Conservation (phyloP, 2,329 filamentous ascomycete species). For the Arthrobotrys conoides region DNA sequence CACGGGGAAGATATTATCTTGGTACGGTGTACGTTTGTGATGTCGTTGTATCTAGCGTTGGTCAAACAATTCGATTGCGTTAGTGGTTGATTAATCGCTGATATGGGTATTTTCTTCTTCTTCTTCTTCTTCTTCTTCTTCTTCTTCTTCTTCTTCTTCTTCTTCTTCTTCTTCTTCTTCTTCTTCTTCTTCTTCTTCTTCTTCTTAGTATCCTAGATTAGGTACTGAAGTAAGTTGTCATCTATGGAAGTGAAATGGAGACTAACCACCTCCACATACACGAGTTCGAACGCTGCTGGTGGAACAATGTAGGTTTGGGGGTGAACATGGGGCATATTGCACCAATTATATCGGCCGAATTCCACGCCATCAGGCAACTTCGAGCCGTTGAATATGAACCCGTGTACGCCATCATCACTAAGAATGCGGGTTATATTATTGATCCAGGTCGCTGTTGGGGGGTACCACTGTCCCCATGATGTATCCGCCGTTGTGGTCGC, state of each 20-base stretch:
- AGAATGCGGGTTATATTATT: conserved; percentile 76
- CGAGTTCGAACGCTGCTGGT: conserved; percentile 73
- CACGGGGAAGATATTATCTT: conserved; percentile 80
- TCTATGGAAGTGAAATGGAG: conserved; percentile 26
- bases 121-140: no score
- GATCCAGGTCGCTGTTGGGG: conserved; percentile 72
- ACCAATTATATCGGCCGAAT: conserved; percentile 82
- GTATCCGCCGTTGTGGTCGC: background rate
- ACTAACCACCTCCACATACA: conserved; percentile 78
- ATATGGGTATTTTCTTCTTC: no score
- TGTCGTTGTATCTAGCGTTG: conserved; percentile 81
- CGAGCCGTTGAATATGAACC: conserved; percentile 81
- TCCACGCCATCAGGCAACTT: conserved; percentile 70
- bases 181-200: no score
- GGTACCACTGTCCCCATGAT: conserved; percentile 70
- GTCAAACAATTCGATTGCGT: conserved; percentile 64
- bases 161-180: no score
- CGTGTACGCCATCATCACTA: conserved; percentile 76
- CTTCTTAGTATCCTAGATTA: no score
- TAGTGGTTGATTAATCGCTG: background rate
- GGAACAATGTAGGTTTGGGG: conserved; percentile 75
- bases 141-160: no score
- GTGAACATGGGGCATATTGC: conserved; percentile 90
- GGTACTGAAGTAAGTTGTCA: background rate
- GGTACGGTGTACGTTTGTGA: conserved; percentile 87